Conservation (phyloP, 73 alveolate species). For the Paramecium sexaurelia region DNA sequence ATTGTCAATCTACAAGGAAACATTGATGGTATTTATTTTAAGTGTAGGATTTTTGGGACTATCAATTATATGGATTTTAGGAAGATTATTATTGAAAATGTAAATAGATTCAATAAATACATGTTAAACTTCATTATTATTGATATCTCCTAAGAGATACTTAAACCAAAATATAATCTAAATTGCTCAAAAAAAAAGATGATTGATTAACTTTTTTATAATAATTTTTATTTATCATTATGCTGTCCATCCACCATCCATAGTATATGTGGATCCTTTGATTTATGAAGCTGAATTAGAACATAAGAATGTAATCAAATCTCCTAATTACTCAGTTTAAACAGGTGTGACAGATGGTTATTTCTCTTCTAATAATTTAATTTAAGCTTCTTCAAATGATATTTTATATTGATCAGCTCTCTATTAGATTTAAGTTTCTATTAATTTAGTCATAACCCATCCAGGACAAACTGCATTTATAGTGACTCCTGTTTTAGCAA, state of each 20-base stretch:
- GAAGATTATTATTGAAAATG: neutral
- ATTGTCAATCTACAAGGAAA: neutral
- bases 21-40: neutral
- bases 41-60: conserved; percentile 29
- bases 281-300: conserved; percentile 65
- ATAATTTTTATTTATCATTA: conserved; percentile 42
- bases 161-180: neutral
- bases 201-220: neutral
- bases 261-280: conserved; percentile 58
- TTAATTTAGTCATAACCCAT: conserved; percentile 67
- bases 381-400: conserved; percentile 63
- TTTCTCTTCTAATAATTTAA: conserved; percentile 59
- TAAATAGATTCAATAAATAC: conserved; percentile 2
- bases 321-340: conserved; percentile 66
- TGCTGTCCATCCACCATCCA: conserved; percentile 75
- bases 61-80: neutral
- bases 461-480: conserved; percentile 73
- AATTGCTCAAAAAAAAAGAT: neutral
- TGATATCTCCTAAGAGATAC: neutral
- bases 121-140: neutral
- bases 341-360: conserved; percentile 61
- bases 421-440: conserved; percentile 53
- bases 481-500: conserved; percentile 65
- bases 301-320: conserved; percentile 53
- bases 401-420: conserved; percentile 45